Conservation (phyloP, 108 stramenopile genomes). For the Pseudonitzschia multistriata region DNA sequence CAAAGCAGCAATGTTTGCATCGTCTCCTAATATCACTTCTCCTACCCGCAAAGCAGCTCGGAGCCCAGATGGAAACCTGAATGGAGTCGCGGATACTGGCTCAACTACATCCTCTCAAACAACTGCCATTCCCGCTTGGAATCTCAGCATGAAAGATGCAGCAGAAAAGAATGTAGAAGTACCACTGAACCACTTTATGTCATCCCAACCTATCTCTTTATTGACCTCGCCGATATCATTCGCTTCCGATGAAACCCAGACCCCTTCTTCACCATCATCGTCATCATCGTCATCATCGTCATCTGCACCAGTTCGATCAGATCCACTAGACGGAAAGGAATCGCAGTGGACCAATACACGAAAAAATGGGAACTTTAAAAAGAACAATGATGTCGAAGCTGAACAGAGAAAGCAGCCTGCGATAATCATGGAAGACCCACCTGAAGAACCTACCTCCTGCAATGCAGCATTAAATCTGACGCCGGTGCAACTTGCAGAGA, state of each 20-base stretch:
- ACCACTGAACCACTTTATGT: background rate
- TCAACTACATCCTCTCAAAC: conserved; percentile 33
- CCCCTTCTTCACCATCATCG: background rate
- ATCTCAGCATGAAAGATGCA: conserved; percentile 20
- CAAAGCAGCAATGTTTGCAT: background rate
- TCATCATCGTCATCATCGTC: background rate
- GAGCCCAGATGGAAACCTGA: background rate
- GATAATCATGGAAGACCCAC: conserved; percentile 26
- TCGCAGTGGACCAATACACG: background rate
- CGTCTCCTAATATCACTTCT: background rate
- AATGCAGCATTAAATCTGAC: conserved; percentile 20
- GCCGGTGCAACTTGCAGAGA: conserved; percentile 25
- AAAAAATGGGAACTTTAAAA: background rate
- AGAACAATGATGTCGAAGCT: background rate
- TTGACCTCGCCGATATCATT: background rate
- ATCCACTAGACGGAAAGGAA: background rate
- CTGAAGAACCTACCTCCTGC: conserved; percentile 26
- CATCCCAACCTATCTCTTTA: background rate
- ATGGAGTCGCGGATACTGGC: background rate
- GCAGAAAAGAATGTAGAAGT: conserved; percentile 5
- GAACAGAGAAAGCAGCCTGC: background rate
- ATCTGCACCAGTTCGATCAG: background rate
- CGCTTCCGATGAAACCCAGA: background rate
- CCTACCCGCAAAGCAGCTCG: background rate
- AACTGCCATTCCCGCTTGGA: conserved; percentile 29